Conservation (phyloP, 73 alveolate species). For the Durusdinium trenchii region DNA sequence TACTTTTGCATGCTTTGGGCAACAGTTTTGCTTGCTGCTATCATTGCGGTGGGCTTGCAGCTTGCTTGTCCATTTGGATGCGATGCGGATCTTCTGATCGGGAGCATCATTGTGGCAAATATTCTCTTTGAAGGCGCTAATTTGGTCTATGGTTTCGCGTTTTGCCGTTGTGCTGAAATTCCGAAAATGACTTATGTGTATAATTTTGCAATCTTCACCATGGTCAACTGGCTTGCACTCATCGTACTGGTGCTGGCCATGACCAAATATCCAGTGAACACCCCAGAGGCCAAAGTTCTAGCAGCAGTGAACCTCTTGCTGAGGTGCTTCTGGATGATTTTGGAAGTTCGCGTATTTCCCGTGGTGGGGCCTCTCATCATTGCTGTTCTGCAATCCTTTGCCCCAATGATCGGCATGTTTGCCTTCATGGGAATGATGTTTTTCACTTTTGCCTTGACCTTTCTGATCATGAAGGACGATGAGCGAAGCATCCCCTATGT, state of each 20-base stretch:
- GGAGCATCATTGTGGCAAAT: conserved; percentile 67
- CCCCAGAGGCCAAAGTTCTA: conserved; percentile 72
- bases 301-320: conserved; percentile 49
- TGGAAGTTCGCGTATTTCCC: conserved; percentile 26
- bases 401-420: conserved; percentile 81
- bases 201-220: not conserved
- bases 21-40: conserved; percentile 33
- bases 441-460: conserved; percentile 76
- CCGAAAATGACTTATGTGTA: conserved; percentile 57
- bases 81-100: not conserved
- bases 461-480: conserved; percentile 78
- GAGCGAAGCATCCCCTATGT: conserved; percentile 50
- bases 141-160: conserved; percentile 4
- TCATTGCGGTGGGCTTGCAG: conserved; percentile 37
- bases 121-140: conserved; percentile 61
- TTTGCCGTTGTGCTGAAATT: conserved; percentile 25
- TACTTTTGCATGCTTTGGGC: not conserved
- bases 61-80: not conserved
- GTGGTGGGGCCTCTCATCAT: conserved; percentile 84
- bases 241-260: not conserved
- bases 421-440: conserved; percentile 90
- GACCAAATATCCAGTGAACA: not conserved
- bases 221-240: conserved; percentile 56
- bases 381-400: conserved; percentile 74
- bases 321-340: conserved; percentile 74